A percentile compares a stretch with the other conserved stretches of the same genome.
phyloP scores from a whole-genome alignment of 2,329 filamentous ascomycete genomes.

The Davidsoniella eucalypti region DNA sequence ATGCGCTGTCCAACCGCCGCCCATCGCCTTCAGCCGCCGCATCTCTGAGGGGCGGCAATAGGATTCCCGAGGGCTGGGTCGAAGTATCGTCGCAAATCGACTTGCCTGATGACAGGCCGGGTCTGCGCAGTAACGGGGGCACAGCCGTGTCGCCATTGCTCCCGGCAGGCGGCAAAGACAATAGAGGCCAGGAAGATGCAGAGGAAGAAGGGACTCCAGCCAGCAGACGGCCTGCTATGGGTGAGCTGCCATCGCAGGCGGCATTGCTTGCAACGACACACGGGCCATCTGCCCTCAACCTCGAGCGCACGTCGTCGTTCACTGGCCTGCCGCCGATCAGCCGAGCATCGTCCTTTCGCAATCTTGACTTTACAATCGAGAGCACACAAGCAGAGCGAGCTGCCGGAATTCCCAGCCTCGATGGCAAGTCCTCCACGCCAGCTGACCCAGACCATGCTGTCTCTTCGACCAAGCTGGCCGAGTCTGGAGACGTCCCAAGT shows the following conservation, averaged over 20 bases:
- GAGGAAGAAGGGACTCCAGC: not conserved
- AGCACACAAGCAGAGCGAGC: too few species aligned
- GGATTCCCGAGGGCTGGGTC: conserved; percentile 9
- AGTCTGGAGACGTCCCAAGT: too few species aligned
- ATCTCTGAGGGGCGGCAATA: not conserved
- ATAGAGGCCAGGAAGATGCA: not conserved
- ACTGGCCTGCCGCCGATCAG: too few species aligned
- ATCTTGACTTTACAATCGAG: too few species aligned
- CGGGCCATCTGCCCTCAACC: too few species aligned
- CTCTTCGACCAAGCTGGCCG: too few species aligned
- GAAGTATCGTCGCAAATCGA: conserved; percentile 12
- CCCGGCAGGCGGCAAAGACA: not conserved
- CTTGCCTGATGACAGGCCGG: conserved; percentile 8
- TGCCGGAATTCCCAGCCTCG: too few species aligned
- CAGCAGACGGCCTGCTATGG: not conserved
- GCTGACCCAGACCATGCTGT: too few species aligned
- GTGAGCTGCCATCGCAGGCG: not conserved
- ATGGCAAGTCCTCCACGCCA: too few species aligned
- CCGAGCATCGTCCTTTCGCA: too few species aligned
- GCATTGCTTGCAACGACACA: too few species aligned
- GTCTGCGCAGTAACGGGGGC: not conserved
- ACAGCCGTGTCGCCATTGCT: not conserved
- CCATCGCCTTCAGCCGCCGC: not conserved
- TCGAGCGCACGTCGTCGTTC: too few species aligned
- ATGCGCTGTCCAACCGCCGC: conserved; percentile 2